Conservation (phyloP, 192 early-diverging fungal species). For the Backusella parvicylindrica region DNA sequence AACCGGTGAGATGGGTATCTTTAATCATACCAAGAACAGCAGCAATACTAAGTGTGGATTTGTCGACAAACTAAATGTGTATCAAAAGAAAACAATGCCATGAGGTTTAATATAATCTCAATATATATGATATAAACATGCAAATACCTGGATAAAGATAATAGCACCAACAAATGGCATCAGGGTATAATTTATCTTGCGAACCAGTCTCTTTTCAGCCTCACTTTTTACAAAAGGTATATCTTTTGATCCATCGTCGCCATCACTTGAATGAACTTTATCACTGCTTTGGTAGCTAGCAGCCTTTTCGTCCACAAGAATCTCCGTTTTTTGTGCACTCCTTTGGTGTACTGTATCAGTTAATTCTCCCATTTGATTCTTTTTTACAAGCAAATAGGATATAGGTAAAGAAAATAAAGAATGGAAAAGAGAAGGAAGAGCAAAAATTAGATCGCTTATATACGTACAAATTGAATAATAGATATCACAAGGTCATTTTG, state of each 20-base stretch:
- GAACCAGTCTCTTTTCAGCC: slow-evolving; percentile 4
- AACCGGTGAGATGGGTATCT: neutral
- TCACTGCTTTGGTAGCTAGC: neutral
- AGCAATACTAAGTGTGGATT: slow-evolving; percentile 8
- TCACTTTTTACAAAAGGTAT: neutral
- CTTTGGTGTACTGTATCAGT: neutral
- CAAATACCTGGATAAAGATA: slow-evolving; percentile 19
- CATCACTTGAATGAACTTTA: neutral
- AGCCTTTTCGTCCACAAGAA: neutral
- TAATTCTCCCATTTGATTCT: neutral
- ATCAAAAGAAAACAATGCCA: neutral
- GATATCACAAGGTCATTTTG: neutral
- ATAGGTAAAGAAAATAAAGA: neutral
- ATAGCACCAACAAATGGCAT: slow-evolving; percentile 14
- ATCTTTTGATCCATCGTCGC: neutral
- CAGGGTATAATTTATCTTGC: slow-evolving; percentile 13
- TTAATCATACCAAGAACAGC: slow-evolving; percentile 14
- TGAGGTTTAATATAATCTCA: neutral
- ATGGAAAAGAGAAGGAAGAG: neutral
- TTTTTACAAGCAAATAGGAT: neutral
- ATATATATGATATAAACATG: neutral
- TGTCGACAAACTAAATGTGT: slow-evolving; percentile 20
- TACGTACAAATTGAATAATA: neutral
- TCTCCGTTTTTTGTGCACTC: neutral
- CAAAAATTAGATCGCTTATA: neutral